A percentile compares a stretch with the other conserved stretches of the same genome.
Conservation (phyloP, 2,329 filamentous ascomycete genomes). For the Penicillium concentricum region DNA sequence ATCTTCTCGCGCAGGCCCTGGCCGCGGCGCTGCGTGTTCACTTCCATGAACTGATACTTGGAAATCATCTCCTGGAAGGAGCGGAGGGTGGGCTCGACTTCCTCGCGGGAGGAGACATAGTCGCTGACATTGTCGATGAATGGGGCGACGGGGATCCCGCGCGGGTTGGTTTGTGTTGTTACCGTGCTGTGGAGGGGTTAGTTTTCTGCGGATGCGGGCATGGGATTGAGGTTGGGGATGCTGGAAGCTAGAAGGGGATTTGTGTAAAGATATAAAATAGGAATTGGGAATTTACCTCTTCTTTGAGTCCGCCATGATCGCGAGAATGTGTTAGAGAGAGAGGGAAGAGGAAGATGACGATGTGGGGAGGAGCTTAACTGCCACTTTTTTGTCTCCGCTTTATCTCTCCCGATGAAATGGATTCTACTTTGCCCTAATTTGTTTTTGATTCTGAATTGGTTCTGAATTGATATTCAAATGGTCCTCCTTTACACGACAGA, state of each 20-base stretch:
- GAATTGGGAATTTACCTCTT: constrained; percentile 22
- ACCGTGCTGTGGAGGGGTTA: constrained; percentile 26
- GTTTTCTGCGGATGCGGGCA: neutral
- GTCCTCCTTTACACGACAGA: constrained; percentile 44
- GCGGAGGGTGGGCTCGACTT: constrained; percentile 47
- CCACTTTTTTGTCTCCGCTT: constrained; percentile 27
- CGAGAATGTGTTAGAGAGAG: constrained; percentile 6
- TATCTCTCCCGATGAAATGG: constrained; percentile 4
- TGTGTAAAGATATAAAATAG: neutral
- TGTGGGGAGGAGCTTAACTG: constrained; percentile 29
- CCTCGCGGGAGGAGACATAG: constrained; percentile 46
- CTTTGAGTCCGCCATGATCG: constrained; percentile 35
- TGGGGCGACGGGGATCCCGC: constrained; percentile 48
- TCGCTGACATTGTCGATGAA: constrained; percentile 49
- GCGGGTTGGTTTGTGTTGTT: constrained; percentile 42
- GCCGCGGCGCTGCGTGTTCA: constrained; percentile 82
- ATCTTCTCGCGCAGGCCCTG: constrained; percentile 88
- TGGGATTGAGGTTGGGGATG: neutral
- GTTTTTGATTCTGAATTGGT: neutral
- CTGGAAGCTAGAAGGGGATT: neutral
- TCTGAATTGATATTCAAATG: constrained; percentile 28
- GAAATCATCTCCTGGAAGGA: constrained; percentile 58
- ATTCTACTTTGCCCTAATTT: neutral
- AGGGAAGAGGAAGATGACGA: constrained; percentile 16
- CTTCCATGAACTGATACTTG: constrained; percentile 99